Conservation (phyloP, 257 asterid species). For the Verbena officinalis region DNA sequence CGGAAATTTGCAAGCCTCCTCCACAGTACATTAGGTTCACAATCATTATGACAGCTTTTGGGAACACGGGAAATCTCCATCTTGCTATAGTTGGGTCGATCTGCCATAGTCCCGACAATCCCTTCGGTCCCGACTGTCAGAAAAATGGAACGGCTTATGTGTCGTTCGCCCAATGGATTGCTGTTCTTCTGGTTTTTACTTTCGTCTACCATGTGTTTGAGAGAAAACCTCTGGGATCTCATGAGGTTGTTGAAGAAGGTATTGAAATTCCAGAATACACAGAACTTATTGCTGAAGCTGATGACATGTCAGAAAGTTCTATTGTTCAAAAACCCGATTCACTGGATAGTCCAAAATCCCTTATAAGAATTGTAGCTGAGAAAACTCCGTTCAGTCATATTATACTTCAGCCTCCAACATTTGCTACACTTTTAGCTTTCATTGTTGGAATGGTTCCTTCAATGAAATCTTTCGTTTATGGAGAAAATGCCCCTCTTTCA, state of each 20-base stretch:
- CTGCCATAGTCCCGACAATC: slow-evolving; percentile 65
- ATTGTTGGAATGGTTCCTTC: slow-evolving; percentile 78
- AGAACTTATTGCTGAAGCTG: slow-evolving; percentile 94
- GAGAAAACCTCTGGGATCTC: slow-evolving; percentile 82
- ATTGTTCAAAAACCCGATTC: slow-evolving; percentile 77
- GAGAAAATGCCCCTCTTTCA: slow-evolving; percentile 68
- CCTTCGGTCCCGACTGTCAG: slow-evolving; percentile 71
- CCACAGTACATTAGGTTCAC: slow-evolving; percentile 77
- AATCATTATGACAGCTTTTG: slow-evolving; percentile 82
- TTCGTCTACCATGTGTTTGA: slow-evolving; percentile 97
- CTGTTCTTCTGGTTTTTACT: slow-evolving; percentile 88
- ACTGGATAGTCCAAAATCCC: slow-evolving; percentile 73
- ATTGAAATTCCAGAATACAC: slow-evolving; percentile 57
- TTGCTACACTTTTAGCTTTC: slow-evolving; percentile 83
- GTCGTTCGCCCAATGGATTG: slow-evolving; percentile 91
- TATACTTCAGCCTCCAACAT: slow-evolving; percentile 36
- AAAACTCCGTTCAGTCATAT: too few relatives aligned
- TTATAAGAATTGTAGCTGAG: too few relatives aligned
- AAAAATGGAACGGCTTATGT: slow-evolving; percentile 79
- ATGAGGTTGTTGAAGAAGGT: slow-evolving; percentile 54
- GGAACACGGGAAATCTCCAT: slow-evolving; percentile 93
- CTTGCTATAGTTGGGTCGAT: slow-evolving; percentile 85
- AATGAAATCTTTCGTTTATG: slow-evolving; percentile 65
- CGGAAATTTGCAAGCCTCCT: slow-evolving; percentile 73
- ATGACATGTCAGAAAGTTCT: slow-evolving; percentile 92